Evolutionary conservation across 2,329 filamentous ascomycete genomes (phyloP), one percentile per base, ranked within the genome.

Genomic region (Aspergillus candidus): DNA sequence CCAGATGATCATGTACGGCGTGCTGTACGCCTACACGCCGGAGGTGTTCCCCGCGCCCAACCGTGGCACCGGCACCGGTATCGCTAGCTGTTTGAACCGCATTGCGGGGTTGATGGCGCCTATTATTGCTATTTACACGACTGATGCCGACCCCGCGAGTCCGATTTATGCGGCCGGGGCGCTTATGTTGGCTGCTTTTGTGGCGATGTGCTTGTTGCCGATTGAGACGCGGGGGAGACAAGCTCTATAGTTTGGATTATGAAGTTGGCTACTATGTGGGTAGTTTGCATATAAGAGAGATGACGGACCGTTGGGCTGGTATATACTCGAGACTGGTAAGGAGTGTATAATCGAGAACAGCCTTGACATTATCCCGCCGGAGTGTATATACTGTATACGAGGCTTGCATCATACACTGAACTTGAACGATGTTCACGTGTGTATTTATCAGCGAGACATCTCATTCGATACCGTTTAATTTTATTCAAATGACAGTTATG

Each of bases 1-100:
- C 62, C 73, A 69, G 55, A 74, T 74, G 54, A 69, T 73, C 49
- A 73, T 72, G 70, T 78, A 78, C 48, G 73, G 73, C 13, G 72
- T 76, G 0, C 57, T 78, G 0, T 78, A 75, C 48, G 73, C 74
- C 0, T 78, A 77, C 60, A 78, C 75, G 0, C 76, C 76, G 0
- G 74, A 79, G 48, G 72, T 73, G 1, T 77, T 79, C 54, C 75
- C 75, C 0, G 72, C 70, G 4, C 71, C 74, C 0, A 66, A 76
- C 22, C 62, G 76, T 0, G 76, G 74, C 1, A 76, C 74, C 0
- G 77, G 73, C 11, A 72, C 70, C 1, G 72, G 74, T 30, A 62
- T 70, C 14, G 59, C 64, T 7, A 63, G 62, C 40, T 67, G 58
- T 27, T 53, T 70, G 27, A 68, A 70, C 38, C 61, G 70, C 6